A percentile compares a stretch with the other conserved stretches of the same genome.
These are phyloP conservation scores for Botrytis pseudocinerea DNA, from an alignment of 2,329 filamentous ascomycete genomes.

Conservation along the genomic window DNA sequence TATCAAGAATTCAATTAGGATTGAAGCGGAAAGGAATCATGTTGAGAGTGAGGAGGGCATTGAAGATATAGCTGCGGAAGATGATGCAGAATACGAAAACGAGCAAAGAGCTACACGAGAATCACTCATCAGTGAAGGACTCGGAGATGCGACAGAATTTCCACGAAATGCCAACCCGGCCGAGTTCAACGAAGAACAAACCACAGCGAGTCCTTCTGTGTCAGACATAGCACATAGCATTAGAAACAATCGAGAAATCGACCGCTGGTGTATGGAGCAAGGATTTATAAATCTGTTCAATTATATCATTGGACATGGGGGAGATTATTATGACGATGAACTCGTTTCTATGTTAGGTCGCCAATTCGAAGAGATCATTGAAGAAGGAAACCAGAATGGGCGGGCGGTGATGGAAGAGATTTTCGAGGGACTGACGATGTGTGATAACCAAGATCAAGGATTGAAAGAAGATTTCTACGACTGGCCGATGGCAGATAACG, in stretches of 20 bases:
- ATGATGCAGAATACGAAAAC: background rate
- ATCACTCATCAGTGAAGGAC: too few relatives aligned
- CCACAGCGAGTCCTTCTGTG: constrained; percentile 43
- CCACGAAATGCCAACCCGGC: background rate
- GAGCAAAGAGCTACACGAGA: background rate
- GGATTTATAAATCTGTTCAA: background rate
- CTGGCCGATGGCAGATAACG: too few relatives aligned
- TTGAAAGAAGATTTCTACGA: background rate
- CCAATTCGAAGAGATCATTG: background rate
- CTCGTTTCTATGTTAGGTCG: background rate
- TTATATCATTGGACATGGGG: background rate
- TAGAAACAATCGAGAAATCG: background rate
- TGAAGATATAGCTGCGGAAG: background rate
- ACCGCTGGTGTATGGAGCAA: background rate
- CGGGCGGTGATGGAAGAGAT: background rate
- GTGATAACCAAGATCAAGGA: background rate
- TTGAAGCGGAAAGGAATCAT: background rate
- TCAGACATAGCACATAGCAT: constrained; percentile 42
- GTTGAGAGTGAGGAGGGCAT: background rate
- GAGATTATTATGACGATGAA: background rate
- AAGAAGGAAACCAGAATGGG: background rate
- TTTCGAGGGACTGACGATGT: background rate
- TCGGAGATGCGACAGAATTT: background rate
- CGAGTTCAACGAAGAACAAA: constrained; percentile 42
- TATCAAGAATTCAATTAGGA: background rate